These are phyloP conservation scores for Paraphaeosphaeria minitans DNA, from an alignment of 2,329 filamentous ascomycete genomes.

Conservation along the genomic window DNA sequence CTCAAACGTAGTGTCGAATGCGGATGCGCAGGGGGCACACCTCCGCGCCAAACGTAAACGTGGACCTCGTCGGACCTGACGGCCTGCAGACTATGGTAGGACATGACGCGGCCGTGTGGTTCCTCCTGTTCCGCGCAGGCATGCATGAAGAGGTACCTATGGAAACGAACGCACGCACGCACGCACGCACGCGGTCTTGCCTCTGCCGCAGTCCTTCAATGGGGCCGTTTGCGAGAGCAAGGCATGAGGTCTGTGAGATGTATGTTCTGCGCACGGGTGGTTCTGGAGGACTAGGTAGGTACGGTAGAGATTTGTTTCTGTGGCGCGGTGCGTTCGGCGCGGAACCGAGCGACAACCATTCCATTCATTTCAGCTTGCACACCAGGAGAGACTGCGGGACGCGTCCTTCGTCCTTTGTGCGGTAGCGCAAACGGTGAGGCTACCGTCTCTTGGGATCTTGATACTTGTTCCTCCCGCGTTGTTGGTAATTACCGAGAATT, in stretches of 20 bases:
- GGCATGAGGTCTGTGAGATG: neutral
- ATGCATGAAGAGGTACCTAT: too few relatives aligned
- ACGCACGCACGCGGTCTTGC: neutral
- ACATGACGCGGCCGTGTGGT: neutral
- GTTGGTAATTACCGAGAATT: too few relatives aligned
- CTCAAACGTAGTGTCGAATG: neutral
- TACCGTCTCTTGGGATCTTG: too few relatives aligned
- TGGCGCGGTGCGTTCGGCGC: neutral
- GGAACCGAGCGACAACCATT: neutral
- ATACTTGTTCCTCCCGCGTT: too few relatives aligned
- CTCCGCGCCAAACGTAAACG: too few relatives aligned
- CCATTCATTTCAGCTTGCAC: neutral
- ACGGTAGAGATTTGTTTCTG: conserved; percentile 1
- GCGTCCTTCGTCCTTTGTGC: too few relatives aligned
- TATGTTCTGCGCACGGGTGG: neutral
- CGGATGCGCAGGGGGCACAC: neutral
- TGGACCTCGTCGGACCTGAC: neutral
- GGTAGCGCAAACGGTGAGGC: too few relatives aligned
- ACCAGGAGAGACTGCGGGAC: neutral
- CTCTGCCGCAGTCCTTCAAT: too few relatives aligned
- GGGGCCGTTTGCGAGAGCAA: neutral
- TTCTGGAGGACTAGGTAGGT: neutral
- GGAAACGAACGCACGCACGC: too few relatives aligned
- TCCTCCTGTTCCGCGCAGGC: neutral
- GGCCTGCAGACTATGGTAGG: too few relatives aligned